Conservation (phyloP, 768 basidiomycete species). For the Pleurotus pulmonarius region DNA sequence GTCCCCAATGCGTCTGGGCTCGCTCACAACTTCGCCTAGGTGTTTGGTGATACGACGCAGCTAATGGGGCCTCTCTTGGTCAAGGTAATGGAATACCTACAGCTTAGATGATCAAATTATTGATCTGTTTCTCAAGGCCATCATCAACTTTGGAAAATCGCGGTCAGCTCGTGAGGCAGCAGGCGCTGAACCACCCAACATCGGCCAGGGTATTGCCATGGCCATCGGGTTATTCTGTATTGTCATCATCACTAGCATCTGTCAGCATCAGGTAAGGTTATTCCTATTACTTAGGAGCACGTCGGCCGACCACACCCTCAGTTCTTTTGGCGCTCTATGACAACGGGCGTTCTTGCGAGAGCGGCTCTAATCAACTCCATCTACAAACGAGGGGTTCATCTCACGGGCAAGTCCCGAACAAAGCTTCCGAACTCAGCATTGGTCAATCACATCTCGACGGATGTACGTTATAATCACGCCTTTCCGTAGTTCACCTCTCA, state of each 20-base stretch:
- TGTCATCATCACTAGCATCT: constrained; percentile 50
- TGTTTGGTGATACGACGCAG: constrained; percentile 57
- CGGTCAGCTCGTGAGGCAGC: constrained; percentile 34
- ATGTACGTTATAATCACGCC: constrained; percentile 37
- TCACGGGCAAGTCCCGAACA: constrained; percentile 65
- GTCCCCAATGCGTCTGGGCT: background rate
- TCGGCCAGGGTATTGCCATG: constrained; percentile 60
- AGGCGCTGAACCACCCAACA: constrained; percentile 28
- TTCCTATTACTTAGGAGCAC: too few relatives aligned
- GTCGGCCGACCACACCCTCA: constrained; percentile 16
- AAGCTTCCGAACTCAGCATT: constrained; percentile 57
- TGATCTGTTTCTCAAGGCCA: constrained; percentile 30
- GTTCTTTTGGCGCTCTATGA: constrained; percentile 74
- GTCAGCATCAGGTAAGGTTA: constrained; percentile 53
- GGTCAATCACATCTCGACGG: constrained; percentile 61
- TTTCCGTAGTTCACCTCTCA: constrained; percentile 3
- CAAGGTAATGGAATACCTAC: constrained; percentile 47
- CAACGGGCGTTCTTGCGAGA: constrained; percentile 60
- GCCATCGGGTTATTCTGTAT: constrained; percentile 48
- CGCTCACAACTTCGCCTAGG: constrained; percentile 26
- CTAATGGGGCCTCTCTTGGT: constrained; percentile 62
- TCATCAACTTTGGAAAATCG: constrained; percentile 59
- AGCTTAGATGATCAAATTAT: too few relatives aligned
- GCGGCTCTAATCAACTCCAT: constrained; percentile 66
- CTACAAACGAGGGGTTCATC: constrained; percentile 63